A percentile compares a stretch with the other conserved stretches of the same genome.
Conservation (phyloP, 2,329 filamentous ascomycete species). For the Hawksworthiomyces lignivorus region DNA sequence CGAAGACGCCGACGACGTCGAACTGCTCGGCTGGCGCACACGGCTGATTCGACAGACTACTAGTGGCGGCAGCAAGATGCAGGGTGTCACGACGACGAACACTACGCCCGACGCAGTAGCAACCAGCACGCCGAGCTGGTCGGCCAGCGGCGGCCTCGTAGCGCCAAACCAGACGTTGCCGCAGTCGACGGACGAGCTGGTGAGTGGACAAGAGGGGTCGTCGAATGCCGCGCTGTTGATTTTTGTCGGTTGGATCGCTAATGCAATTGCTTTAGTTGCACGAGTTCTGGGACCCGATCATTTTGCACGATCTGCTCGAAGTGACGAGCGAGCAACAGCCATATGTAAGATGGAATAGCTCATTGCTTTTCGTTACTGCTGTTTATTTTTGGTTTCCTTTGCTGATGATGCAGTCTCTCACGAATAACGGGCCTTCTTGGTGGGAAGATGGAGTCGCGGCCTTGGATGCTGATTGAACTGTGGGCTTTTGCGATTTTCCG, state of each 20-base stretch:
- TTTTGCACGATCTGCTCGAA: slow-evolving; percentile 7
- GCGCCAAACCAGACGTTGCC: background rate
- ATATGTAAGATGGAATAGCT: background rate
- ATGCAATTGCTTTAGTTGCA: background rate
- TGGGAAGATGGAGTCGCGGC: background rate
- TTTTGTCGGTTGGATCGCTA: too few species aligned
- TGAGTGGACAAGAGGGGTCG: too few species aligned
- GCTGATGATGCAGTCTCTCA: background rate
- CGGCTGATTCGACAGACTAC: slow-evolving; percentile 2
- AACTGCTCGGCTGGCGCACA: slow-evolving; percentile 10
- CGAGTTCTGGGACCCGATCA: slow-evolving; percentile 8
- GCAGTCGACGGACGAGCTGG: slow-evolving; percentile 5
- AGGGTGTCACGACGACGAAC: too few species aligned
- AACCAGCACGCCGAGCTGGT: too few species aligned
- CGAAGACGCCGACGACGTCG: slow-evolving; percentile 1
- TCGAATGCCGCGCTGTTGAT: too few species aligned
- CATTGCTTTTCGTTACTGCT: too few species aligned
- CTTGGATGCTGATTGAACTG: too few species aligned
- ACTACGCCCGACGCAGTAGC: too few species aligned
- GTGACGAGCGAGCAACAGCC: background rate
- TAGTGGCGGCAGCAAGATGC: background rate
- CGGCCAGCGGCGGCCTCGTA: too few species aligned
- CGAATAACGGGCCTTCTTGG: slow-evolving; percentile 5
- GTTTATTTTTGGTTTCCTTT: too few species aligned
- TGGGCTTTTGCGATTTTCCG: too few species aligned